Percentiles rank a stretch among this genome's conserved stretches.
phyloP scores from a whole-genome alignment of 257 asterid species.

The Solanum piurae region DNA sequence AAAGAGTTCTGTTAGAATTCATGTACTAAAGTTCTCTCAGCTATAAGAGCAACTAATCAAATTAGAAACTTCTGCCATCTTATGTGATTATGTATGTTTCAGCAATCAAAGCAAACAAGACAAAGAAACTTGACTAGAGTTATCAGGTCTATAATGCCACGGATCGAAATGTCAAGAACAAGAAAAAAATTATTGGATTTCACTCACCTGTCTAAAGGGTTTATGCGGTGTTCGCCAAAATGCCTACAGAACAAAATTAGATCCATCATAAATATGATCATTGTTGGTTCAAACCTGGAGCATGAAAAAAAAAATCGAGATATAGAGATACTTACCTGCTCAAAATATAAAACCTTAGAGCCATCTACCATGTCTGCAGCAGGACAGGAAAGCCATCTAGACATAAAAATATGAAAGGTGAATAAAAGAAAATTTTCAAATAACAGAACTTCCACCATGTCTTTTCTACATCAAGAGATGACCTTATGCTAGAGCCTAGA shows the following conservation, averaged over 20 bases:
- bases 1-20: background rate
- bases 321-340: slow-evolving; percentile 44
- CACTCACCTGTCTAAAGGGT: slow-evolving; percentile 86
- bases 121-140: background rate
- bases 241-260: slow-evolving; percentile 40
- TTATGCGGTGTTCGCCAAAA: slow-evolving; percentile 94
- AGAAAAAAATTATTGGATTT: background rate
- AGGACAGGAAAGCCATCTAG: slow-evolving; percentile 88
- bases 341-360: slow-evolving; percentile 88
- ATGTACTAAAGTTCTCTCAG: slow-evolving; percentile 7
- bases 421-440: background rate
- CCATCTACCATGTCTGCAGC: slow-evolving; percentile 98
- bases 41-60: background rate
- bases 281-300: background rate
- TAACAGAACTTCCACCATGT: background rate
- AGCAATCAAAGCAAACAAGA: background rate
- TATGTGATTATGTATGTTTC: background rate
- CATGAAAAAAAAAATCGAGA: background rate
- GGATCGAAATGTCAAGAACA: background rate
- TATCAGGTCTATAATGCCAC: background rate
- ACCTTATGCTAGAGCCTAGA: background rate
- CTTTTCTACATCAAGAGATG: background rate
- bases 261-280: background rate
- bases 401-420: background rate
- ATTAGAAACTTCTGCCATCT: background rate